phyloP scores from a whole-genome alignment of 371 early-diverging fungal species.

The Thermomucor indicae-seudaticae region DNA sequence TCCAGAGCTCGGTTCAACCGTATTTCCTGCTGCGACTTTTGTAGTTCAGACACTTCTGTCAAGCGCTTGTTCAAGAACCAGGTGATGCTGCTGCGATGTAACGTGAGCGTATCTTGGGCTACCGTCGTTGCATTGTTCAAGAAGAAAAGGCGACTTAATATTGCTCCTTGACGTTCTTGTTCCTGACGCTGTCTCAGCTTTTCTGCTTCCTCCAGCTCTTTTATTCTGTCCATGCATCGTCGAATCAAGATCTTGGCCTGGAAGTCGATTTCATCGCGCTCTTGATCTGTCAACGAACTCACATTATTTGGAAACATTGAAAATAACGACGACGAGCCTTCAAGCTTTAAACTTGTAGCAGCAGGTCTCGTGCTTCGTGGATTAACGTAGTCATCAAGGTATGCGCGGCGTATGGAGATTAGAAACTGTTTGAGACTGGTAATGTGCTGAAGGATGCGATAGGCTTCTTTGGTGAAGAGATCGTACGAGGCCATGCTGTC shows the following conservation, averaged over 20 bases:
- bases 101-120: constrained; percentile 36
- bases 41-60: constrained; percentile 46
- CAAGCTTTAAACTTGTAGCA: background rate
- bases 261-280: constrained; percentile 58
- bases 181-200: constrained; percentile 17
- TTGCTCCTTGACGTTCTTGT: constrained; percentile 10
- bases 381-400: constrained; percentile 29
- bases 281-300: constrained; percentile 35
- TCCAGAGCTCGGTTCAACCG: constrained; percentile 46
- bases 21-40: constrained; percentile 53
- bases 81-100: constrained; percentile 47
- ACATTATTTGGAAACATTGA: constrained; percentile 28
- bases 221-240: constrained; percentile 50
- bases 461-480: constrained; percentile 48
- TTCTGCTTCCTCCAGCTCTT: constrained; percentile 45
- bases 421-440: constrained; percentile 37
- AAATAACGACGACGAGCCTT: constrained; percentile 31
- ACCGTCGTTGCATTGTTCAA: background rate
- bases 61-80: constrained; percentile 53
- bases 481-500: constrained; percentile 27
- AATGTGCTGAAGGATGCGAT: constrained; percentile 46
- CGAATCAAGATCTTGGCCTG: constrained; percentile 54
- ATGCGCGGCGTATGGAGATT: constrained; percentile 40
- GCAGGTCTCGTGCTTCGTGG: constrained; percentile 6
- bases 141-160: constrained; percentile 16